Evolutionary conservation across 2,329 filamentous ascomycete species (phyloP), one percentile per base, ranked within the genome.

Genomic region (Bipolaris bicolor): DNA sequence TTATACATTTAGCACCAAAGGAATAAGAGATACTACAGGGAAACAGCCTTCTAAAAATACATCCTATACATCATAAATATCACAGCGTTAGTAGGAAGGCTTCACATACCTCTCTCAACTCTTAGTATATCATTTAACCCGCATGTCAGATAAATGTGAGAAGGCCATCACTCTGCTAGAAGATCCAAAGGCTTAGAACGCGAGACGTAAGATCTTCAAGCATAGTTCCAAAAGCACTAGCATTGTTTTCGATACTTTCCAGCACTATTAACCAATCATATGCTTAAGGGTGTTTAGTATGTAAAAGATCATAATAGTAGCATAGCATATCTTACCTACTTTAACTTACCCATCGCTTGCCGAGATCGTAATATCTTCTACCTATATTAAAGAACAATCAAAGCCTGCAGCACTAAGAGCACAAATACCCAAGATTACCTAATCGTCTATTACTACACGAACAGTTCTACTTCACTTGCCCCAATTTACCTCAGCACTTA

Each of bases 401-500:
- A 9, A 11, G n/a, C 54, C 56, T 49, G 20, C 9, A 50, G 52
- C 18, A 36, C 34, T 45, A 0, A 64, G 40, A 41, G 53, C 41
- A 22, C 22, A 54, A 15, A 60, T 52, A 40, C 57, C 20, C 36
- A 36, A 53, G 51, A 60, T 16, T 47, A 34, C 37, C 55, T 58
- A 48, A 3, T 37, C 1, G 51, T 26, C 26, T 54, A 10, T 44
- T 39, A 54, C 7, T 9, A 22, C 4, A 5, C 7, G 47, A 20
- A 46, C n/a, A 7, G 26, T 20, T 7, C 3, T 1, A 55, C 33
- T 7, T 45, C 4, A 5, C 11, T 46, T 20, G 24, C 18, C 24
- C 16, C n/a, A n/a, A n/a, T n/a, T n/a, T 15, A 64, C 55, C 26
- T 64, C 41, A 55, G n/a, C 58, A 9, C 57, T 59, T 36, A 64